Conservation (phyloP, 768 basidiomycete species). For the Austroboletus eburneus region DNA sequence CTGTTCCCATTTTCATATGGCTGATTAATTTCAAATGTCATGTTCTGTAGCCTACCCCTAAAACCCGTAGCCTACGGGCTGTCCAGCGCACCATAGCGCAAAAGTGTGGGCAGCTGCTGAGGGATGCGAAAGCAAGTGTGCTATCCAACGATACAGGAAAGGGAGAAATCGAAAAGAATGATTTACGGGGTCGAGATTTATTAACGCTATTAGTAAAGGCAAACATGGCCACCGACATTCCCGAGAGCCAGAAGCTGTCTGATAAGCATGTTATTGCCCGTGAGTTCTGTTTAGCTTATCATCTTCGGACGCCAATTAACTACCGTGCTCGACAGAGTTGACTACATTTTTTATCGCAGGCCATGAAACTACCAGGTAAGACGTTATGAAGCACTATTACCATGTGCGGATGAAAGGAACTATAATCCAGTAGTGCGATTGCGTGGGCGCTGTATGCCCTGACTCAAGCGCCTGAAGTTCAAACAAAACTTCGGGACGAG, state of each 20-base stretch:
- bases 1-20: not conserved
- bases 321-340: slow-evolving; percentile 39
- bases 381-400: not conserved
- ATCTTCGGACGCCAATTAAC: not conserved
- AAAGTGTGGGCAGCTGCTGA: slow-evolving; percentile 49
- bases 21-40: not conserved
- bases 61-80: slow-evolving; percentile 8
- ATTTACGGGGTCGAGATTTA: slow-evolving; percentile 43
- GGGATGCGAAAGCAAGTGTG: slow-evolving; percentile 2
- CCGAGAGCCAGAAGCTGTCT: slow-evolving; percentile 48
- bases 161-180: slow-evolving; percentile 30
- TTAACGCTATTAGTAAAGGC: slow-evolving; percentile 34
- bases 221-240: slow-evolving; percentile 41
- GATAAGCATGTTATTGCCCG: slow-evolving; percentile 58
- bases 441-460: not conserved
- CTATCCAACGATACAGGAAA: slow-evolving; percentile 14
- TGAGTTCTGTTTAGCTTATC: slow-evolving; percentile 24
- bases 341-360: slow-evolving; percentile 57
- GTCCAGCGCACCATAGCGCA: slow-evolving; percentile 42
- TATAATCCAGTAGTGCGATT: not conserved
- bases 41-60: slow-evolving; percentile 20
- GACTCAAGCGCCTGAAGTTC: not conserved
- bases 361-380: slow-evolving; percentile 46
- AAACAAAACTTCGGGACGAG: not conserved
- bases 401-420: not conserved